Percentiles rank a stretch among this genome's conserved stretches.
Evolutionary conservation across 257 asterid species (phyloP).

Genomic region (Capsicum baccatum): DNA sequence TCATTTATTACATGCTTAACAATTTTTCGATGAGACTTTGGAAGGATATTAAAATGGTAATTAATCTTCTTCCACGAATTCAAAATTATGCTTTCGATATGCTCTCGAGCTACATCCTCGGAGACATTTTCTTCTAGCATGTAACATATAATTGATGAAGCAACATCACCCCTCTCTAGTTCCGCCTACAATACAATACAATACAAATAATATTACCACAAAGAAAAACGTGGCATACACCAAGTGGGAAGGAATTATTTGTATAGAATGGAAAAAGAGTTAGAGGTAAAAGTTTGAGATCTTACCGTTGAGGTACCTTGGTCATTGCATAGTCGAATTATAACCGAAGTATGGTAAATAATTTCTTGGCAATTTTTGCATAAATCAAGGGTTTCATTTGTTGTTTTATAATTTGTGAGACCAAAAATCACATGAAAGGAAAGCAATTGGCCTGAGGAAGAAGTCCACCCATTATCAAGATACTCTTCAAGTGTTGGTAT

Average conservation of each 20-base stretch:
- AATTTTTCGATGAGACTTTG: not conserved
- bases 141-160: constrained; percentile 64
- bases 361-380: constrained; percentile 39
- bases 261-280: not conserved
- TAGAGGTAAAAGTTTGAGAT: not conserved
- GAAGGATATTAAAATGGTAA: constrained; percentile 21
- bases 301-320: constrained; percentile 62
- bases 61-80: constrained; percentile 54
- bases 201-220: not conserved
- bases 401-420: constrained; percentile 24
- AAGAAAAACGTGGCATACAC: not conserved
- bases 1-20: constrained; percentile 42
- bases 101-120: constrained; percentile 49
- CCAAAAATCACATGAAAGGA: constrained; percentile 46
- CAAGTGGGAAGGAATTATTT: not conserved
- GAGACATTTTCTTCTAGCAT: constrained; percentile 55
- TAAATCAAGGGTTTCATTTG: constrained; percentile 22
- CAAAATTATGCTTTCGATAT: constrained; percentile 34
- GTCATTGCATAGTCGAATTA: constrained; percentile 63
- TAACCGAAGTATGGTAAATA: constrained; percentile 44
- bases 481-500: constrained; percentile 55
- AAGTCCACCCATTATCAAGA: constrained; percentile 57
- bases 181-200: constrained; percentile 47
- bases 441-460: constrained; percentile 52
- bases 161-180: constrained; percentile 62